Percentiles rank a stretch among this genome's conserved stretches.
Evolutionary conservation across 164 flowering plant species (phyloP).

Genomic region (Litsea cubeba): DNA sequence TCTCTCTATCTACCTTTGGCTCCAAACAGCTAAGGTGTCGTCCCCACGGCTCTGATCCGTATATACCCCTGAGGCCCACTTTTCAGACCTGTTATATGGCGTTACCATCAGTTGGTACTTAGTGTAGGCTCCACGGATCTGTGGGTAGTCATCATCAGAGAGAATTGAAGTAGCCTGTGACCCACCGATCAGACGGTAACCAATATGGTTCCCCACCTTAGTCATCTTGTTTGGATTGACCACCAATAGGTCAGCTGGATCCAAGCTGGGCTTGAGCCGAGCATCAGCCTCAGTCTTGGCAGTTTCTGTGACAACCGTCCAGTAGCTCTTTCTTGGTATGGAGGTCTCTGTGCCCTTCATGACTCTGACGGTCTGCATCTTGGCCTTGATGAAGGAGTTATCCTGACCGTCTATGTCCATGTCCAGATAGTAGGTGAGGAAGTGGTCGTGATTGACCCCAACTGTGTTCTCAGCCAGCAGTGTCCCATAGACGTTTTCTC

Average conservation of each 20-base stretch:
- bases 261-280: conserved; percentile 12
- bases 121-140: conserved; percentile 34
- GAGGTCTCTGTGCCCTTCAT: background rate
- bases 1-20: conserved; percentile 12
- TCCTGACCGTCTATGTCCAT: conserved; percentile 49
- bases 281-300: conserved; percentile 17
- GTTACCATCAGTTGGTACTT: conserved; percentile 44
- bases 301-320: conserved; percentile 5
- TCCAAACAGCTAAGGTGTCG: conserved; percentile 33
- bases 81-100: conserved; percentile 40
- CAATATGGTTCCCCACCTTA: conserved; percentile 31
- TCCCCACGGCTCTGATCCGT: conserved; percentile 39
- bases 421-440: conserved; percentile 52
- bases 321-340: conserved; percentile 19
- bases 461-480: conserved; percentile 41
- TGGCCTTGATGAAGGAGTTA: conserved; percentile 49
- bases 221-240: conserved; percentile 35
- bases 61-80: conserved; percentile 42
- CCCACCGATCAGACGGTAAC: conserved; percentile 34
- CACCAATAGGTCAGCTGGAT: conserved; percentile 30
- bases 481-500: conserved; percentile 38
- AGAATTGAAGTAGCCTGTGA: conserved; percentile 21
- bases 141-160: conserved; percentile 35
- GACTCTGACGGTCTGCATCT: conserved; percentile 19
- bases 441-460: conserved; percentile 57